A percentile compares a stretch with the other conserved stretches of the same genome.
phyloP scores from a whole-genome alignment of 164 flowering plant species.

The Umbilicus rupestris region DNA sequence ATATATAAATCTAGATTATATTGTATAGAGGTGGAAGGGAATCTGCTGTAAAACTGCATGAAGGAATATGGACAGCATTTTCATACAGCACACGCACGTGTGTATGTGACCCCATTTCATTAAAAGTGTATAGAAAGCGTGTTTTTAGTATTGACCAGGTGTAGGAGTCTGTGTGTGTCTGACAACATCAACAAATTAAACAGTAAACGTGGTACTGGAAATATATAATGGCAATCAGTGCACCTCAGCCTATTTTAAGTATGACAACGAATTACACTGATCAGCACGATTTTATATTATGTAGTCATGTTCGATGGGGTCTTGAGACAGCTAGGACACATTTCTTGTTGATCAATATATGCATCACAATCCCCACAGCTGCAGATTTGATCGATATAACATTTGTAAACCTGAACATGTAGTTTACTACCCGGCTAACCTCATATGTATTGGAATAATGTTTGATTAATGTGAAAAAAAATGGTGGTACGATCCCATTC shows the following conservation, averaged over 20 bases:
- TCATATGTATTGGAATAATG: too few species aligned
- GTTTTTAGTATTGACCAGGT: background rate
- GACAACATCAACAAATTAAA: background rate
- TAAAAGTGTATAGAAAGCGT: background rate
- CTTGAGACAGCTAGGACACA: background rate
- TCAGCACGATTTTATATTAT: background rate
- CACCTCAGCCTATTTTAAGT: background rate
- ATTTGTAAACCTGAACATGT: too few species aligned
- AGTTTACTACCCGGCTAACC: too few species aligned
- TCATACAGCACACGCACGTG: slow-evolving; percentile 5
- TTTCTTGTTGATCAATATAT: background rate
- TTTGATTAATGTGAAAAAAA: too few species aligned
- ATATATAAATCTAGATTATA: too few species aligned
- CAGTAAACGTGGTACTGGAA: too few species aligned
- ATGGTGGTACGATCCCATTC: too few species aligned
- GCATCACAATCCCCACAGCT: too few species aligned
- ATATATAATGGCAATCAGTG: background rate
- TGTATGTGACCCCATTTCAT: background rate
- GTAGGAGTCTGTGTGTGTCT: background rate
- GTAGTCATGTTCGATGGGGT: background rate
- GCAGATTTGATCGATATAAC: too few species aligned
- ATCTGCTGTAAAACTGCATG: background rate
- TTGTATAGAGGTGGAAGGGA: too few species aligned
- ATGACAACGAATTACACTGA: background rate
- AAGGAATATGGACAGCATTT: background rate